These are phyloP conservation scores for Orbilia oligospora DNA, from an alignment of 2,329 filamentous ascomycete genomes.

Conservation along the genomic window DNA sequence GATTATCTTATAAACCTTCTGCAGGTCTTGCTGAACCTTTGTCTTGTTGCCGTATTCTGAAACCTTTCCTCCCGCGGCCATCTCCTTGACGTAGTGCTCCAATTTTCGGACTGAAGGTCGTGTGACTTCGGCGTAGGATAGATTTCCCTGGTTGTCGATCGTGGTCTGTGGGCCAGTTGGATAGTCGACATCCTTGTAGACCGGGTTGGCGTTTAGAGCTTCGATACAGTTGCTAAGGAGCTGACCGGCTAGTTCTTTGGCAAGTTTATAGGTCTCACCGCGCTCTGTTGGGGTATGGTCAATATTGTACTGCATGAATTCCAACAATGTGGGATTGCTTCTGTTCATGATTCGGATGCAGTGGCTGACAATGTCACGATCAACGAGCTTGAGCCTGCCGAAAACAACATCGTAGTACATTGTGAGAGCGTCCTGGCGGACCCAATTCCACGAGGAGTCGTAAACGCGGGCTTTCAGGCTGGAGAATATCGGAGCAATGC, in stretches of 20 bases:
- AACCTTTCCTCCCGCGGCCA: constrained; percentile 98
- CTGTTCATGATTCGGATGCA: constrained; percentile 99
- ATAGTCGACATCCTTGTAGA: constrained; percentile 94
- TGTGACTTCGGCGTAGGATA: constrained; percentile 90
- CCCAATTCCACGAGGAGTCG: constrained; percentile 99
- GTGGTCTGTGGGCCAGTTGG: constrained; percentile 93
- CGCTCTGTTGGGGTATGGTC: constrained; percentile 97
- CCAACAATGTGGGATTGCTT: constrained; percentile 92
- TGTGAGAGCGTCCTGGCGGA: constrained; percentile 92
- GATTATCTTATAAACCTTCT: constrained; percentile 97
- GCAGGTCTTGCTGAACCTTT: constrained; percentile 96
- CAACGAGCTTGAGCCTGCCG: constrained; percentile 89
- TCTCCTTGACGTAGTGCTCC: constrained; percentile 97
- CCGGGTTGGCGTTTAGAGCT: constrained; percentile 83
- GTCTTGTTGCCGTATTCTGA: constrained; percentile 98
- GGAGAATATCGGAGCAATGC: constrained; percentile 94
- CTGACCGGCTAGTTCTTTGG: constrained; percentile 91
- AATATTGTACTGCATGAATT: constrained; percentile 99
- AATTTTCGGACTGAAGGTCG: constrained; percentile 93
- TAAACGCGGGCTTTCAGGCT: constrained; percentile 94
- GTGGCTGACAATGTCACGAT: constrained; percentile 97
- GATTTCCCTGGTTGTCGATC: constrained; percentile 91
- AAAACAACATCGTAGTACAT: constrained; percentile 99
- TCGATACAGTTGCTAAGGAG: constrained; percentile 98
- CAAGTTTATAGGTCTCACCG: constrained; percentile 97